These are phyloP conservation scores for Mucor sp. DNA, from an alignment of 371 early-diverging fungal species.

Conservation along the genomic window DNA sequence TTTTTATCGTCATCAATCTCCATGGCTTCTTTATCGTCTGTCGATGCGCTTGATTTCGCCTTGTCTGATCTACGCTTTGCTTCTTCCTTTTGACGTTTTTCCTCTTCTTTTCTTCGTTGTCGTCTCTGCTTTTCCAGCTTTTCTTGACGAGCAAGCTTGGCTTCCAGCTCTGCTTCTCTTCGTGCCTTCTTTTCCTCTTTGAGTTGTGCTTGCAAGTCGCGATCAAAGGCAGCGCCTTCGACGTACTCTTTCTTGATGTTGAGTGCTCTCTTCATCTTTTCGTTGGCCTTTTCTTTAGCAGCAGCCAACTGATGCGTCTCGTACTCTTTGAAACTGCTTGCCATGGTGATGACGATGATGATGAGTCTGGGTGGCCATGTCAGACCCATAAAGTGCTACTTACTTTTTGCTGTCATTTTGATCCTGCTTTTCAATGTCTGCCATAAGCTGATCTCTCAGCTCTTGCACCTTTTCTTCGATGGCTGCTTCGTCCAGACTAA, in stretches of 20 bases:
- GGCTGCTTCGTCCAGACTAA: constrained; percentile 16
- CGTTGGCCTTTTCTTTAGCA: constrained; percentile 73
- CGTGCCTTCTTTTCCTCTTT: constrained; percentile 52
- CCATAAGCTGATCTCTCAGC: constrained; percentile 39
- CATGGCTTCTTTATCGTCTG: background rate
- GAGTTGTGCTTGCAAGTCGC: constrained; percentile 68
- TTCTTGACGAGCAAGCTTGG: constrained; percentile 25
- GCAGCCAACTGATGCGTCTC: constrained; percentile 76
- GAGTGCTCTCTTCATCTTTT: constrained; percentile 68
- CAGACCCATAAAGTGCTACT: background rate
- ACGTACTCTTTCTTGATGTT: constrained; percentile 69
- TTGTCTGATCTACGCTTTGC: background rate
- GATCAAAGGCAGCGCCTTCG: constrained; percentile 85
- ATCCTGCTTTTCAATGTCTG: constrained; percentile 52
- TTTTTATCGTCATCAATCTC: background rate
- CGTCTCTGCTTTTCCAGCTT: constrained; percentile 28
- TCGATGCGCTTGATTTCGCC: background rate
- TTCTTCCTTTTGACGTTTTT: background rate
- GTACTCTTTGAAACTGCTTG: constrained; percentile 37
- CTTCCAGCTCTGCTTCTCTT: constrained; percentile 37
- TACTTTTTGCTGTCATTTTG: constrained; percentile 47
- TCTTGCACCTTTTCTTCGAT: constrained; percentile 22
- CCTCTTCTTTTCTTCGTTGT: constrained; percentile 13
- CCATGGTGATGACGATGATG: background rate
- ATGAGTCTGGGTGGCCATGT: too few relatives aligned